phyloP scores from a whole-genome alignment of 768 basidiomycete species.

The Favolaschia claudopus region DNA sequence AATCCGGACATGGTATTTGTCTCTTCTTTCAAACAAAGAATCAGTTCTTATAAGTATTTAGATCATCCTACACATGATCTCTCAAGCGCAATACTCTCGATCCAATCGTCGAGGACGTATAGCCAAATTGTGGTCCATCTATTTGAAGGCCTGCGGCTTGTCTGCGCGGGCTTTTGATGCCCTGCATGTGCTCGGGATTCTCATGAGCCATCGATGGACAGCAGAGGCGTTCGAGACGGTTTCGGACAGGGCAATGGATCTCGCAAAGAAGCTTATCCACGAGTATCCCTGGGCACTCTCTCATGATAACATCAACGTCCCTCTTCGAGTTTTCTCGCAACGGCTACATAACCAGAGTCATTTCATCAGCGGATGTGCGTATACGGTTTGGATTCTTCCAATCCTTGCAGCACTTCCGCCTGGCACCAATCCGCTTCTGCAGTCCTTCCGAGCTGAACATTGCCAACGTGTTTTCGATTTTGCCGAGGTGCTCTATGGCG shows the following conservation, averaged over 20 bases:
- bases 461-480: background rate
- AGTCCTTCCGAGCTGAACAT: background rate
- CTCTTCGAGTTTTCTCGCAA: conserved; percentile 31
- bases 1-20: conserved; percentile 20
- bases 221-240: background rate
- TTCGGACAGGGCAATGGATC: conserved; percentile 16
- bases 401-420: conserved; percentile 6
- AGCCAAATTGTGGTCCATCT: no score
- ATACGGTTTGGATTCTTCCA: no score
- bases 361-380: no score
- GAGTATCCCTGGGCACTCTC: conserved; percentile 17
- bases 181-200: no score
- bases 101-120: no score
- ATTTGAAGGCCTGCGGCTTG: no score
- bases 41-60: background rate
- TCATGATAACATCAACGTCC: conserved; percentile 31
- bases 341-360: no score
- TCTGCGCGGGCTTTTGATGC: no score
- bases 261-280: conserved; percentile 5
- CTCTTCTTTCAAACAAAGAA: background rate
- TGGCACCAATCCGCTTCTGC: conserved; percentile 8
- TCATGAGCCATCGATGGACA: conserved; percentile 13
- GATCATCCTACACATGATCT: background rate
- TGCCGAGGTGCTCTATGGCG: no score
- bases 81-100: conserved; percentile 20